These are phyloP conservation scores for Pelargonium citronellum DNA, from an alignment of 441 rosid genomes.

Conservation along the genomic window DNA sequence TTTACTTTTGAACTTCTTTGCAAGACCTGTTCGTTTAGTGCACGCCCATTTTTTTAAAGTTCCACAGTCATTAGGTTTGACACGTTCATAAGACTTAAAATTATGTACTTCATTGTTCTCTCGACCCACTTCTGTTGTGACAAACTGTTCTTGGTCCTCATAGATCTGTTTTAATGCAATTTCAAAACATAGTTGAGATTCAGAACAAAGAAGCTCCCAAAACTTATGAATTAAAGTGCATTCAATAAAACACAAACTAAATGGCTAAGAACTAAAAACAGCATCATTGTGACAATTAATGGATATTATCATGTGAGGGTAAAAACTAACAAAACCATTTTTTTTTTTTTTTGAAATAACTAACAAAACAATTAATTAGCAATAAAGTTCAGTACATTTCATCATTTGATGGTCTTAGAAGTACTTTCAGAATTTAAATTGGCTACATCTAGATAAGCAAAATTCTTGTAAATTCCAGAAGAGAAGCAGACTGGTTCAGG, in stretches of 20 bases:
- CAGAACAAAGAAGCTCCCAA: slow-evolving; percentile 3
- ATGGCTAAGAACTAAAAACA: not conserved
- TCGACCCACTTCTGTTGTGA: slow-evolving; percentile 31
- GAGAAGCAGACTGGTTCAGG: not conserved
- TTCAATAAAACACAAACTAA: not conserved
- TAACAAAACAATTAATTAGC: not conserved
- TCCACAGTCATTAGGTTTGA: slow-evolving; percentile 33
- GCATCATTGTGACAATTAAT: not conserved
- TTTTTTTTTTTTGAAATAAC: too few relatives aligned
- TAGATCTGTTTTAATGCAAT: slow-evolving; percentile 37
- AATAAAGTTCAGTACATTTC: not conserved
- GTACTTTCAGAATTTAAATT: not conserved
- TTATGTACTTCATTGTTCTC: slow-evolving; percentile 23
- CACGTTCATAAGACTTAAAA: slow-evolving; percentile 27
- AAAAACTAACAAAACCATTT: not conserved
- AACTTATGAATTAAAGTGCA: too few relatives aligned
- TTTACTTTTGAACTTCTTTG: slow-evolving; percentile 42
- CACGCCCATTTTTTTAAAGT: slow-evolving; percentile 46
- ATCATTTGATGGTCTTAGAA: not conserved
- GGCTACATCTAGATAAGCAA: not conserved
- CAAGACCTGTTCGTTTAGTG: slow-evolving; percentile 42
- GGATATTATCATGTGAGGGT: not conserved
- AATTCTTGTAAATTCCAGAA: not conserved
- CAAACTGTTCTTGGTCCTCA: slow-evolving; percentile 31
- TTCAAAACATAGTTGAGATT: slow-evolving; percentile 21